A percentile compares a stretch with the other conserved stretches of the same genome.
These are phyloP conservation scores for Coelastrella sp. DNA, from an alignment of 139 green algal genomes.

Conservation along the genomic window DNA sequence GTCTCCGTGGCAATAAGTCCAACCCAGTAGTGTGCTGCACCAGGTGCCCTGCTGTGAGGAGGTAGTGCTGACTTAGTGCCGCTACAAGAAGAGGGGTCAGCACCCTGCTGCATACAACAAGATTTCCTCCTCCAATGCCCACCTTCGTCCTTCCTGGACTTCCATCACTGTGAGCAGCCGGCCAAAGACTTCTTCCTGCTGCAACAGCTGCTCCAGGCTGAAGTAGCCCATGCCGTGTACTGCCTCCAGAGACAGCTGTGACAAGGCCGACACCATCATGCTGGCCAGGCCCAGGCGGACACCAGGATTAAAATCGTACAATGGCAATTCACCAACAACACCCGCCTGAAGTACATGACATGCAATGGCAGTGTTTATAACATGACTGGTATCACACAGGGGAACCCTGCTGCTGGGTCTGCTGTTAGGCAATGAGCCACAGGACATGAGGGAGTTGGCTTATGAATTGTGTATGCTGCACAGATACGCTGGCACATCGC, in stretches of 20 bases:
- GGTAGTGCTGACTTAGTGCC: too few species aligned
- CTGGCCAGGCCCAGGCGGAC: not conserved
- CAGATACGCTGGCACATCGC: too few species aligned
- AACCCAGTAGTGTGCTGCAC: too few species aligned
- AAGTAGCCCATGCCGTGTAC: not conserved
- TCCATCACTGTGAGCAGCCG: not conserved
- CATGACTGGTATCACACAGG: not conserved
- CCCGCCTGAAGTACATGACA: not conserved
- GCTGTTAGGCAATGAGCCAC: not conserved
- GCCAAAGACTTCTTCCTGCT: not conserved
- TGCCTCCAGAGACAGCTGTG: not conserved
- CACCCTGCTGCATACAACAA: too few species aligned
- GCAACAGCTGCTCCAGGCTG: constrained; percentile 24
- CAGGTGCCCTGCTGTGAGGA: too few species aligned
- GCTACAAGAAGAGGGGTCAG: too few species aligned
- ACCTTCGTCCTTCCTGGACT: not conserved
- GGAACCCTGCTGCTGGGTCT: too few species aligned
- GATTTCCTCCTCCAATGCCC: not conserved
- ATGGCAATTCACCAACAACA: not conserved
- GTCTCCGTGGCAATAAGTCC: too few species aligned
- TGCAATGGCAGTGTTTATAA: not conserved
- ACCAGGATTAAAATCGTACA: not conserved
- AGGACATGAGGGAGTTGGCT: not conserved
- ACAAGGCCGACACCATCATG: not conserved
- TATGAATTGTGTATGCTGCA: not conserved